Conservation (phyloP, 2,329 filamentous ascomycete genomes). For the Colletotrichum tofieldiae region DNA sequence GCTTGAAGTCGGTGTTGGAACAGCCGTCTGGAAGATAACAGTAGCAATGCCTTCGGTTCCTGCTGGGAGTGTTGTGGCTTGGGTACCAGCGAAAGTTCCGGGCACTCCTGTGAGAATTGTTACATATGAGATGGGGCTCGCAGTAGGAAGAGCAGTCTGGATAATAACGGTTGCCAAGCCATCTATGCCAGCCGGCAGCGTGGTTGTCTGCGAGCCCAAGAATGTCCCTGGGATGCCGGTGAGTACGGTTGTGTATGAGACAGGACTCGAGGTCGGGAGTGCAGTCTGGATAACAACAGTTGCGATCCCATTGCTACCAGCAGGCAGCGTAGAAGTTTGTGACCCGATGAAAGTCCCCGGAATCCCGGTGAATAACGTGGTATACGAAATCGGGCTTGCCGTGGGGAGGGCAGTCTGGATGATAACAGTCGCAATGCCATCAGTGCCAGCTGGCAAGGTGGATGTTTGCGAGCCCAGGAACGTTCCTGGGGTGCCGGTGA, state of each 20-base stretch:
- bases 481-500: too few relatives aligned
- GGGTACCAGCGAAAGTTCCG: not conserved
- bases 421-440: not conserved
- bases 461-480: too few relatives aligned
- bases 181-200: not conserved
- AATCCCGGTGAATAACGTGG: not conserved
- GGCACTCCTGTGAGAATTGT: conserved; percentile 19
- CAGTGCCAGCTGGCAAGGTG: too few relatives aligned
- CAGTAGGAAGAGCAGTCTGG: conserved; percentile 21
- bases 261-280: not conserved
- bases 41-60: conserved; percentile 13
- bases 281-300: not conserved
- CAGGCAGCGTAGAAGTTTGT: not conserved
- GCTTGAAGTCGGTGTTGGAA: conserved; percentile 14
- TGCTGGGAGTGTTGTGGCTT: conserved; percentile 14
- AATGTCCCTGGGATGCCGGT: not conserved
- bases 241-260: not conserved
- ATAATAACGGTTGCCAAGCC: not conserved
- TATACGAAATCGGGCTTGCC: not conserved
- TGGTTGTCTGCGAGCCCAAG: conserved; percentile 1
- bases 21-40: conserved; percentile 17
- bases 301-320: not conserved
- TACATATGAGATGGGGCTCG: not conserved
- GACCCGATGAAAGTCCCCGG: not conserved
- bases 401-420: not conserved